These are phyloP conservation scores for Ogataea naganishii DNA, from an alignment of 805 yeast genomes.

Conservation along the genomic window DNA sequence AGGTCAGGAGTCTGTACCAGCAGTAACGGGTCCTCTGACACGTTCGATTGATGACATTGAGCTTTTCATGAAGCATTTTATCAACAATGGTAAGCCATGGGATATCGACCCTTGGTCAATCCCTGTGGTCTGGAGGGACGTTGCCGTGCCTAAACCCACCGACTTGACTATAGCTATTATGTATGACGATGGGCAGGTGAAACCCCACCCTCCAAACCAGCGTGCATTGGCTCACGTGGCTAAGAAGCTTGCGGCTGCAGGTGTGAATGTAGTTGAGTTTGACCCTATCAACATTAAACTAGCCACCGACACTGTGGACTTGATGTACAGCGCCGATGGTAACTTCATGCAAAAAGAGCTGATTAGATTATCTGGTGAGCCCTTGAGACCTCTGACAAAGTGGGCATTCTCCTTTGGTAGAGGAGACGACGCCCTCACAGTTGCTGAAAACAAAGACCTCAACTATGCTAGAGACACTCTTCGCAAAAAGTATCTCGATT, in stretches of 20 bases:
- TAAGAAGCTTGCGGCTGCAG: constrained; percentile 47
- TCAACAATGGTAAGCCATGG: constrained; percentile 63
- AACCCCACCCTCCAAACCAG: constrained; percentile 56
- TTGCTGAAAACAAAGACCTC: constrained; percentile 47
- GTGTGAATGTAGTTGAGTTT: constrained; percentile 47
- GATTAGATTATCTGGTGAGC: constrained; percentile 60
- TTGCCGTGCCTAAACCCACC: constrained; percentile 26
- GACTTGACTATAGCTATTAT: constrained; percentile 51
- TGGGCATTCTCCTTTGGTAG: constrained; percentile 52
- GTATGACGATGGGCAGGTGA: constrained; percentile 57
- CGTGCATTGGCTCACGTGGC: constrained; percentile 49
- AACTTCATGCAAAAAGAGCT: constrained; percentile 45
- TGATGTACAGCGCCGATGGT: constrained; percentile 61
- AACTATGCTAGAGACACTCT: constrained; percentile 48
- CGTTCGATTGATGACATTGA: constrained; percentile 60
- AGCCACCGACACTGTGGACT: constrained; percentile 49
- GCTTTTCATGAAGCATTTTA: constrained; percentile 52
- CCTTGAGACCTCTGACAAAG: constrained; percentile 52
- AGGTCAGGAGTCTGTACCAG: constrained; percentile 59
- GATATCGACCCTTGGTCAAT: constrained; percentile 32
- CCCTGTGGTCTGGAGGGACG: constrained; percentile 47
- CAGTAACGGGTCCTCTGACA: constrained; percentile 64
- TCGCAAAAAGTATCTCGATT: constrained; percentile 47
- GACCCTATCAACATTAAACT: constrained; percentile 49
- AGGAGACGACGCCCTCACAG: constrained; percentile 39